Base-by-base conservation (phyloP, 805 yeast species). In the Ogataea glucozyma region DNA sequence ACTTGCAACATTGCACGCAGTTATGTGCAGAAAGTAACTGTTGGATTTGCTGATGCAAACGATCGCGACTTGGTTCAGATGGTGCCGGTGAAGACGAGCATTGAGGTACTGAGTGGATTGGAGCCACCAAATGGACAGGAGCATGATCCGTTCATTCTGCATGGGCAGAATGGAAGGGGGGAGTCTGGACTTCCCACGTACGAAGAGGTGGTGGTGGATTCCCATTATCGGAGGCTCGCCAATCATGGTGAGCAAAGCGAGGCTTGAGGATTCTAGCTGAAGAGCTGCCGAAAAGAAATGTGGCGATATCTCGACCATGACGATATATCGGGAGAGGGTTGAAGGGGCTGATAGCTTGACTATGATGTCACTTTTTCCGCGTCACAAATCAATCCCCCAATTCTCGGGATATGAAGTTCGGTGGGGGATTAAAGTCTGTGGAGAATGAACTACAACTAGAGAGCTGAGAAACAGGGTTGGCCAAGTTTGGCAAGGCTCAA, bases 1-100 rank as follows among this genome's bases (percentile, higher is more conserved):
- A 72, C 81, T 4, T 80, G 86, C 53, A 81, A 79, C 52, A 69
- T 83, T 17, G 54, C 65, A 9, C 66, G 85, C 27, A 49, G 45
- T n/a, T 78, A 79, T 52, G 48, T 53, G 4, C 40, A 77, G 30
- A 58, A 53, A 27, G 53, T 75, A 10, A 48, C 51, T 1, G 66
- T 60, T 4, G 70, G 69, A 1, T 51, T 71, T 19, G 42, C 56
- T 2, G 56, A 53, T 2, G 19, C 42, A 1, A 44, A 36, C 9
- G 40, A 51, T 10, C 36, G 35, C 5, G 37, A 36, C 1, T 38
- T 33, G 22, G 43, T 51, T 6, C 51, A 46, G 14, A 21, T 30
- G 7, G 41, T 49, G 1, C 41, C 50, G 4, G 24, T 55, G 24
- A 46, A 45, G 13, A 48, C 54, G 1, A 44, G 45, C n/a, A 41